Evolutionary conservation across 192 early-diverging fungal genomes (phyloP).

Genomic region (Phycomyces nitens): DNA sequence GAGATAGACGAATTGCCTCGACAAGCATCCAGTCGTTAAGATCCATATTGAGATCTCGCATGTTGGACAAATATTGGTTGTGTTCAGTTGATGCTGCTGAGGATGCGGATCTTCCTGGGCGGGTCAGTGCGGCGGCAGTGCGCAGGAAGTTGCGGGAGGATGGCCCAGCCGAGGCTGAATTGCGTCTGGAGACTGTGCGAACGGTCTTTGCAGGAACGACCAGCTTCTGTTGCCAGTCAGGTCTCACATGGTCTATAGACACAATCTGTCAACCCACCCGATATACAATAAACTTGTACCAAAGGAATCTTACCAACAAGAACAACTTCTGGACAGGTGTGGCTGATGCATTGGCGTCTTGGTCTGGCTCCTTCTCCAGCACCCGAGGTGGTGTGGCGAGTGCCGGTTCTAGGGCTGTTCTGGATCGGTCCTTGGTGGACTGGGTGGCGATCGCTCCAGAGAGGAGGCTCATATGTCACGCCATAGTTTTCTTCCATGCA

Average conservation of each 20-base stretch:
- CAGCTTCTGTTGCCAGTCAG: constrained; percentile 55
- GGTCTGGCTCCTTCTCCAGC: constrained; percentile 12
- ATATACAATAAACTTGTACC: constrained; percentile 4
- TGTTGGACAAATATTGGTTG: constrained; percentile 54
- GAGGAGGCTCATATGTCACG: constrained; percentile 56
- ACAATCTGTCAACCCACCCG: no score
- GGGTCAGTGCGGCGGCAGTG: constrained; percentile 18
- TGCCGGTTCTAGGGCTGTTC: constrained; percentile 8
- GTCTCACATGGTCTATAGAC: constrained; percentile 68
- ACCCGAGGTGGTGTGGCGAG: constrained; percentile 33
- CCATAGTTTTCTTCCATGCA: constrained; percentile 87
- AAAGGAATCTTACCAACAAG: constrained; percentile 50
- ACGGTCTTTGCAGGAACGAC: constrained; percentile 42
- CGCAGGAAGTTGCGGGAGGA: constrained; percentile 4
- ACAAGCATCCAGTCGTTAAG: constrained; percentile 91
- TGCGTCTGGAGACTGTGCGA: constrained; percentile 37
- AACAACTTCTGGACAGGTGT: constrained; percentile 61
- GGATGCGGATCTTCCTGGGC: constrained; percentile 32
- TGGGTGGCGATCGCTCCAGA: constrained; percentile 8
- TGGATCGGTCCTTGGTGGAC: not conserved
- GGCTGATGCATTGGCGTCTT: constrained; percentile 48
- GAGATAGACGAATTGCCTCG: constrained; percentile 81
- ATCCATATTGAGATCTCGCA: constrained; percentile 77
- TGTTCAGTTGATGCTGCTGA: constrained; percentile 54
- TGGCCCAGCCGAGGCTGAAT: constrained; percentile 21